Evolutionary conservation across 768 basidiomycete species (phyloP), one percentile per base, ranked within the genome.

Genomic region (Steccherinum ochraceum): DNA sequence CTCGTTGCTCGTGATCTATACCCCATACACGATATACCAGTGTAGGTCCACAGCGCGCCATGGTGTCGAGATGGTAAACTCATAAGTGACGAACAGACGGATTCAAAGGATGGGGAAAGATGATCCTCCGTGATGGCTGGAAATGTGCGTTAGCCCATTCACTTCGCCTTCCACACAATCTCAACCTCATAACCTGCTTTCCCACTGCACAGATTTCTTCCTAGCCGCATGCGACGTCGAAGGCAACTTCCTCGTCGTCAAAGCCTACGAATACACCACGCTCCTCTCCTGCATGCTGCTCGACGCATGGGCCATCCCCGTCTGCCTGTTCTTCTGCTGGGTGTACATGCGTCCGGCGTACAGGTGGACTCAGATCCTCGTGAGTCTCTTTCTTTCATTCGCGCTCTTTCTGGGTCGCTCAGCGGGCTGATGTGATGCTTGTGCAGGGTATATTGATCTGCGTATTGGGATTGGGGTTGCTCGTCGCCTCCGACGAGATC

Each of bases 211-310:
- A 92, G 90, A 93, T 64, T 66, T 90, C 53, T 73, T 92, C 51
- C 72, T 93, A 25, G 89, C 86, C 20, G 78, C 74, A 24, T 87
- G 81, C 64, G 90, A 93, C 61, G 90, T 93, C 30, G 91, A 93
- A 64, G 90, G 84, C 26, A 93, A 93, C 64, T 93, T 89, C 61
- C 68, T 91, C 53, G 91, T 87, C 40, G 81, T 93, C 49, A 89
- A 88, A 65, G 88, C 90, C 16, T 92, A 86, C 63, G 77, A 89
- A 69, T 92, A 87, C 70, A 93, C 91, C 26, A 89, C 88, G 57
- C 69, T 93, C 2, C 71, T 93, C 43, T 93, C 91, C 1, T 90
- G 88, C 66, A 92, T 92, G 88, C 78, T 93, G n/a, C 81, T 93
- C 44, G 89, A 93, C 61, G 89, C 90, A 48, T 92, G 89, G 90